Percentiles rank a stretch among this genome's conserved stretches.
phyloP scores from a whole-genome alignment of 2,329 filamentous ascomycete genomes.

The Epichloe scottii region DNA sequence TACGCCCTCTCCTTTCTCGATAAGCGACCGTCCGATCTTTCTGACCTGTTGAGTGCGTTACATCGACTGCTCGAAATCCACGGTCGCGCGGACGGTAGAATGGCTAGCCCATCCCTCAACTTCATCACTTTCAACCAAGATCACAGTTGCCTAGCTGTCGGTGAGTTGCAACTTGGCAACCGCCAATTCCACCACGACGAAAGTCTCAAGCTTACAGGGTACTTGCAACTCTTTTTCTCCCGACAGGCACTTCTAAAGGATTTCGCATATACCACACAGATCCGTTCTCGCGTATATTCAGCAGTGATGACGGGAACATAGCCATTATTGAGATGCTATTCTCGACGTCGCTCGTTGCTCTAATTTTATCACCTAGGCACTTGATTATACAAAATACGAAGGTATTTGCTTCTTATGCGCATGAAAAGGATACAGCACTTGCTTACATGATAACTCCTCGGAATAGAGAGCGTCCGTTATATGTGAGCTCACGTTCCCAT shows the following conservation, averaged over 20 bases:
- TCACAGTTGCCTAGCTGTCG: conserved; percentile 91
- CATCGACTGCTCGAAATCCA: not conserved
- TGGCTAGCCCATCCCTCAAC: conserved; percentile 69
- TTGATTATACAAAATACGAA: conserved; percentile 97
- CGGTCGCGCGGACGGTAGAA: conserved; percentile 21
- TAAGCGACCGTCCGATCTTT: not conserved
- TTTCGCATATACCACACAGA: conserved; percentile 97
- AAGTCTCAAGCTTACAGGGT: not conserved
- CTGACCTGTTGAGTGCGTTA: not conserved
- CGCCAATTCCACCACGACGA: not conserved
- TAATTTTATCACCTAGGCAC: conserved; percentile 82
- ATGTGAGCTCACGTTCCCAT: conserved; percentile 96
- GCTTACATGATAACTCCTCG: not conserved
- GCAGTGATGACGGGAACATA: conserved; percentile 88
- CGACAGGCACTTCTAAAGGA: conserved; percentile 72
- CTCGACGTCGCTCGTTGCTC: conserved; percentile 87
- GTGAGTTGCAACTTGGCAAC: conserved; percentile 35
- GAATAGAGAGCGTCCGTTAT: conserved; percentile 62
- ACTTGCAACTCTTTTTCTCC: not conserved
- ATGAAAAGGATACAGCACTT: not conserved
- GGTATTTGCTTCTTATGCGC: conserved; percentile 31
- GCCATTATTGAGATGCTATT: conserved; percentile 98
- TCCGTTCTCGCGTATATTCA: conserved; percentile 89
- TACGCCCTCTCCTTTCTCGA: not conserved
- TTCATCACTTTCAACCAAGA: conserved; percentile 99